Evolutionary conservation across 257 asterid genomes (phyloP).

Genomic region (Catharanthus roseus): DNA sequence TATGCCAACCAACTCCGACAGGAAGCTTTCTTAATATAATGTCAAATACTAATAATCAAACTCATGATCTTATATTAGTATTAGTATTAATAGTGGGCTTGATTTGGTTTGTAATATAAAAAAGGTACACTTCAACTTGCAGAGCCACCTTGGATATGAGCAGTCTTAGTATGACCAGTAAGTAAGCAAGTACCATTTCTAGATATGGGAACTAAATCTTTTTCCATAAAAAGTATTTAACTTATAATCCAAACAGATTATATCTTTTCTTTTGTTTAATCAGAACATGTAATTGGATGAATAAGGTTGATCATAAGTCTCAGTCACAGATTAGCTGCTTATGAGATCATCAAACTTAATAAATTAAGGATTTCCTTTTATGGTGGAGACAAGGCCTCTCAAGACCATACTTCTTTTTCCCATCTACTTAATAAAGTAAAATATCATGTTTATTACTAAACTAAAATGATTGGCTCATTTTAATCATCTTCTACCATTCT

Average conservation of each 20-base stretch:
- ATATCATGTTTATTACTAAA: conserved; percentile 11
- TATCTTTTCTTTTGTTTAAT: neutral
- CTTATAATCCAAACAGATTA: neutral
- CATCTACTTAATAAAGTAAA: conserved; percentile 3
- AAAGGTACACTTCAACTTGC: neutral
- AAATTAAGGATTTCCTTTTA: conserved; percentile 5
- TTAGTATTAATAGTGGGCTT: no score
- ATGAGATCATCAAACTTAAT: neutral
- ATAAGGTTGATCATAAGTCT: conserved; percentile 1
- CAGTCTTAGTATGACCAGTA: neutral
- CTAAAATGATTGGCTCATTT: neutral
- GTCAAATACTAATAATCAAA: no score
- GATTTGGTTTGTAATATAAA: no score
- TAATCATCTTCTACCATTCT: neutral
- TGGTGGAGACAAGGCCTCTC: conserved; percentile 5
- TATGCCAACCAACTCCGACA: no score
- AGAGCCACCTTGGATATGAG: neutral
- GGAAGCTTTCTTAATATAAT: no score
- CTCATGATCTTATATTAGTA: no score
- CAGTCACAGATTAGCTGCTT: neutral
- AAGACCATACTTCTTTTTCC: neutral
- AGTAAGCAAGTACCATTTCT: neutral
- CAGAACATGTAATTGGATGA: neutral
- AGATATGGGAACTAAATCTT: neutral
- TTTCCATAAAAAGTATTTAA: neutral